Base-by-base conservation (phyloP, 148 eudicot species). In the Rhododendron molle region DNA sequence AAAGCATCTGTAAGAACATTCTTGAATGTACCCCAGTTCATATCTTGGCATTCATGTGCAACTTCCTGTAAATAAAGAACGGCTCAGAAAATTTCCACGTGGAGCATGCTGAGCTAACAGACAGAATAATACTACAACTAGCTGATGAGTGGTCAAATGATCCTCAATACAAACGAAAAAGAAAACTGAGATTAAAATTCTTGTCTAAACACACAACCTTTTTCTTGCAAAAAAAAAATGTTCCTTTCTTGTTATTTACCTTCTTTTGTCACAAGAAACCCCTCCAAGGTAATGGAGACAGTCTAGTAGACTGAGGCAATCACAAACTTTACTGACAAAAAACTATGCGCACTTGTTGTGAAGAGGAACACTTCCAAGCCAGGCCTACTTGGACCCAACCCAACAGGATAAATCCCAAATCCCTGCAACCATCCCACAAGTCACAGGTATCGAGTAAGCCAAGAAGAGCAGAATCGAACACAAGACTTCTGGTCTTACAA, bases 1-100 rank as follows among this genome's bases (percentile, higher is more conserved):
- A 97, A 67, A 86, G 99, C 98, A 91, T 95, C 98, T 26, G 95
- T 92, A 46, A 97, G 85, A 85, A 95, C 87, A 16, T 89, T 86
- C 85, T 97, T 97, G 92, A 97, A 97, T 40, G 92, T 80, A 81
- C 99, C 99, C 99, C 99, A 95, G 87, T 84, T 97, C 98, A 97
- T 93, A 83, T 88, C 90, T 86, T 89, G 90, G 91, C 99, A 97
- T 92, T 97, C 99, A 86, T 87, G 88, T 81, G 90, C 92, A 85
- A 97, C 98, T 91, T 94, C 98, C 99, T 97, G 93, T 49, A 69
- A 56, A 54, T 32, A 32, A n/a, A 84, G 38, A 80, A 87, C 13
- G 7, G 58, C 30, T 54, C 56, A 78, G 28, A 58, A 81, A 20
- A 60, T 60, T 81, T 34, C 83, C 46, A 56, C 46, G 9, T 54